Conservation (phyloP, 83 land plant genomes). For the Isoetes engelmannii region DNA sequence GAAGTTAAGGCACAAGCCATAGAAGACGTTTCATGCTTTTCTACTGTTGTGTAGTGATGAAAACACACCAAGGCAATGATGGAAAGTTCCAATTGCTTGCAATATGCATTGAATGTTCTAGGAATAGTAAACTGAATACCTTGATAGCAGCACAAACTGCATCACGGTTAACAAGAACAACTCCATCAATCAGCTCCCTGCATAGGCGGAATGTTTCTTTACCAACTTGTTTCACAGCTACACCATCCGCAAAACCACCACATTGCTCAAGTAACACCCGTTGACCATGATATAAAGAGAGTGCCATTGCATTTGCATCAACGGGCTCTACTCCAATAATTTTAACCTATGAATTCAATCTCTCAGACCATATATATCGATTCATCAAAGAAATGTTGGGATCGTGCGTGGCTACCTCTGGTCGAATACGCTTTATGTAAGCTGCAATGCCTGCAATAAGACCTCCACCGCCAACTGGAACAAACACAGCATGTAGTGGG, state of each 20-base stretch:
- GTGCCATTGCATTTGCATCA: conserved; percentile 91
- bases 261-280: conserved; percentile 65
- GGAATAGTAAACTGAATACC: conserved; percentile 26
- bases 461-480: conserved; percentile 93
- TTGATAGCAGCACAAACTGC: conserved; percentile 90
- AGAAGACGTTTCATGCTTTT: neutral
- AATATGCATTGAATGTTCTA: conserved; percentile 4
- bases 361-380: neutral
- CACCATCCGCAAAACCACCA: conserved; percentile 91
- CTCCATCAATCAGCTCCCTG: conserved; percentile 64
- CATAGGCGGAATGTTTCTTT: conserved; percentile 75
- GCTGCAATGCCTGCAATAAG: conserved; percentile 92
- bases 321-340: conserved; percentile 87
- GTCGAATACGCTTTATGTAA: conserved; percentile 65
- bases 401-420: conserved; percentile 60
- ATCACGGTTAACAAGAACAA: conserved; percentile 80
- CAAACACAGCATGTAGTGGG: conserved; percentile 84
- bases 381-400: neutral
- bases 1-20: neutral
- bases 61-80: neutral
- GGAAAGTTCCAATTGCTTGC: neutral
- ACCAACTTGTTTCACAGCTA: conserved; percentile 81
- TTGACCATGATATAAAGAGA: conserved; percentile 68
- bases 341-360: conserved; percentile 39
- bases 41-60: neutral